Evolutionary conservation across 2,329 filamentous ascomycete species (phyloP), one percentile per base, ranked within the genome.

Genomic region (Fusarium sp.): DNA sequence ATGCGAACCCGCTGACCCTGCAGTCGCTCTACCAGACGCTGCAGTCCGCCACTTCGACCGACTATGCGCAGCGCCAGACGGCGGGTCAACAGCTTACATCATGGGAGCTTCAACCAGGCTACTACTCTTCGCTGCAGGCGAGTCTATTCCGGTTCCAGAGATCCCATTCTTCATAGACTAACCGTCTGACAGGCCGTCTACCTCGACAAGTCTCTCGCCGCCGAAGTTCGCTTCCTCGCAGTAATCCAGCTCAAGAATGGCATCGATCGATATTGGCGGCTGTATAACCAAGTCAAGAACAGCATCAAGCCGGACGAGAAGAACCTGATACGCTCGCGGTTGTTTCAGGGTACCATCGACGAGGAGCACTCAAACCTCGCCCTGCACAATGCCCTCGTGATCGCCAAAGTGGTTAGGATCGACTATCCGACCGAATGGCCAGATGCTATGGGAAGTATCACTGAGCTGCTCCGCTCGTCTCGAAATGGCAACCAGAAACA

Each of bases 181-280:
- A 79, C 66, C 45, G 34, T 43, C 23, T 56, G 35, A 35, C 79
- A 97, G 92, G 89, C 92, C 76, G 90, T 95, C 39, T 98, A 95
- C 81, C 88, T 98, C 73, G 94, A 98, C 84, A 91, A 91, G 71
- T 91, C 91, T 2, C 86, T 97, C 1, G 93, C 94, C 1, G 84
- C 90, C 67, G 92, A 97, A 78, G 90, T 96, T 63, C 93, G 97
- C 71, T 95, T 97, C 79, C 91, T 98, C 13, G 94, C 96, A 64
- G 91, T 98, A 67, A 98, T 98, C 76, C 94, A 98, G 81, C 88
- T 99, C 64, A 98, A 98, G 82, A 98, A 98, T 82, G 97, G 95
- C 65, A 95, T 98, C 83, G 96, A 98, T 81, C 95, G 93, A 81
- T 95, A 95, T 83, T 99, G 97, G 97, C 90, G 97, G 16, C 76